Evolutionary conservation across 106 monocot genomes (phyloP), one percentile per base, ranked within the genome.

Genomic region (Apostasia ramifera): DNA sequence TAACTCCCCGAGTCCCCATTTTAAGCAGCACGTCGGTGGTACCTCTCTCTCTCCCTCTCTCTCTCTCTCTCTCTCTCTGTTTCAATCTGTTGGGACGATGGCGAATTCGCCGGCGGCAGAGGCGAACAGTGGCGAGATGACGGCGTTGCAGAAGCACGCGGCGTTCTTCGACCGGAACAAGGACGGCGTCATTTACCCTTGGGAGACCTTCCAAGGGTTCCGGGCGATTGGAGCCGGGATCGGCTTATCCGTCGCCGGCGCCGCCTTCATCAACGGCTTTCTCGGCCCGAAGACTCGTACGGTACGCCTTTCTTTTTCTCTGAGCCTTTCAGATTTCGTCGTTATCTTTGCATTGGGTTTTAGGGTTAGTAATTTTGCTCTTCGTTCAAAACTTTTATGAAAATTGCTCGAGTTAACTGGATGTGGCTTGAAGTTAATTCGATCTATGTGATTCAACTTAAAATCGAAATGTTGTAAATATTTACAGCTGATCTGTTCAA

Each of bases 101-200:
- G 42, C 62, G 62, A 45, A 8, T 63, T 63, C 55, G 3, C 43
- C 52, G 68, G 10, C 10, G 37, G 5, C 39, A 1, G 68, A 40
- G 13, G 40, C 57, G n/a, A 14, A 52, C 12, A 57, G 37, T 10
- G 70, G 7, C 6, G 71, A 71, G 60, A 49, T 71, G 71, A 71
- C 71, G 60, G 49, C 51, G 44, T 61, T 71, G 3, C 71, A 91
- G 75, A 88, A 78, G 74, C 92, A 93, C 61, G 89, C 56, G 1
- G 65, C 86, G 6, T 93, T 93, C 75, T 93, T 93, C 59, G 93
- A 93, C 57, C 53, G 86, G 45, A 89, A 93, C 77, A 89, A 93
- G 44, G 93, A 93, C 53, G 93, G 93, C 39, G 38, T 84, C 69
- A 77, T 93, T 66, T 81, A 81, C 52, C 85, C 88, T 2, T 66